A percentile compares a stretch with the other conserved stretches of the same genome.
phyloP scores from a whole-genome alignment of 225 moss, liverwort and hornwort species.

The Pleurozium schreberi region DNA sequence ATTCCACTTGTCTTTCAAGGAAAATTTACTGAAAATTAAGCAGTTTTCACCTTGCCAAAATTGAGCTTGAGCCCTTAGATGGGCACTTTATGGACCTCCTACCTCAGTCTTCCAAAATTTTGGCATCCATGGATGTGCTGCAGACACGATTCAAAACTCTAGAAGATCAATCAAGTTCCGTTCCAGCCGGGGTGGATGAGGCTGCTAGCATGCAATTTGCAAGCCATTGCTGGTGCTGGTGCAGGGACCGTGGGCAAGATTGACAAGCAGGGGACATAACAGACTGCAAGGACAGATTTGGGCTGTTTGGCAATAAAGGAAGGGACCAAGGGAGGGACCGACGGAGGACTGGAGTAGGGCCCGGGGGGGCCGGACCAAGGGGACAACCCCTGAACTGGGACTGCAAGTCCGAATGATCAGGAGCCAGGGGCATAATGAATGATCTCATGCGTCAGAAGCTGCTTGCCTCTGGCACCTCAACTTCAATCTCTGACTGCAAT shows the following conservation, averaged over 20 bases:
- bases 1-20: too few species aligned
- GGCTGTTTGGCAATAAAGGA: background rate
- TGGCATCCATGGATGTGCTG: background rate
- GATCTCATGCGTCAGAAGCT: slow-evolving; percentile 24
- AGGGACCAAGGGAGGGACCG: too few species aligned
- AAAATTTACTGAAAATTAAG: too few species aligned
- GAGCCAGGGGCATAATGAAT: slow-evolving; percentile 1
- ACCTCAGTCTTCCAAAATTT: too few species aligned
- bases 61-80: too few species aligned
- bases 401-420: slow-evolving; percentile 19
- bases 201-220: background rate
- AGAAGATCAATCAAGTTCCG: background rate
- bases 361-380: background rate
- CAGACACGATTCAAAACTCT: background rate
- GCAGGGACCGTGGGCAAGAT: background rate
- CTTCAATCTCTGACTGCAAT: background rate
- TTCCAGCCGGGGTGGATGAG: background rate
- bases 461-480: background rate
- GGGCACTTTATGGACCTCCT: too few species aligned
- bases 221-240: background rate
- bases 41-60: too few species aligned
- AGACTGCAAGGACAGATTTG: slow-evolving; percentile 16
- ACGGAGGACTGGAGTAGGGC: too few species aligned
- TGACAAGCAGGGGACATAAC: slow-evolving; percentile 14
- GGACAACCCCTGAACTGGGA: slow-evolving; percentile 7